A percentile compares a stretch with the other conserved stretches of the same genome.
Evolutionary conservation across 2,329 filamentous ascomycete genomes (phyloP).

Genomic region (Corynespora cassiicola): DNA sequence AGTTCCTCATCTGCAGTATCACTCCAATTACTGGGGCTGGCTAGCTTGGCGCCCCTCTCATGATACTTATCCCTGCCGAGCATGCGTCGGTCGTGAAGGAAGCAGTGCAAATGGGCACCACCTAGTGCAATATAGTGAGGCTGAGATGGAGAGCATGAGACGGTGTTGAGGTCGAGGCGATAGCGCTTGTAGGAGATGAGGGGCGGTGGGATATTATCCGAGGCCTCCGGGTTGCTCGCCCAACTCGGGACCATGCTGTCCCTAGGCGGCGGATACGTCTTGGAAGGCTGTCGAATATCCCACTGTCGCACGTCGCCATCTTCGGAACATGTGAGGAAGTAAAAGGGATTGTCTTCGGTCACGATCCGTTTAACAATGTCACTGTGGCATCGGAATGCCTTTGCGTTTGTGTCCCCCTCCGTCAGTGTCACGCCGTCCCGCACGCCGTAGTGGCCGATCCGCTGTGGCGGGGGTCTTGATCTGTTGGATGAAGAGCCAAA

Average conservation of each 20-base stretch:
- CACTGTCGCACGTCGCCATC: slow-evolving; percentile 74
- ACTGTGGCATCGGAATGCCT: slow-evolving; percentile 68
- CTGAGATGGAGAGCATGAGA: slow-evolving; percentile 71
- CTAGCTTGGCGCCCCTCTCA: slow-evolving; percentile 59
- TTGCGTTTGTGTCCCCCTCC: slow-evolving; percentile 65
- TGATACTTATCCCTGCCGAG: slow-evolving; percentile 63
- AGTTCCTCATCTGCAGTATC: slow-evolving; percentile 61
- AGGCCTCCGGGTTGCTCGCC: slow-evolving; percentile 46
- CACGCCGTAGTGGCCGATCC: slow-evolving; percentile 58
- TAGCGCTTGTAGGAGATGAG: slow-evolving; percentile 72
- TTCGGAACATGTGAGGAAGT: slow-evolving; percentile 74
- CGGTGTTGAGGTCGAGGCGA: slow-evolving; percentile 69
- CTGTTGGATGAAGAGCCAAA: slow-evolving; percentile 50
- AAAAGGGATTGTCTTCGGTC: slow-evolving; percentile 70
- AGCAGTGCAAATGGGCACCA: slow-evolving; percentile 72
- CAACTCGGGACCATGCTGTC: slow-evolving; percentile 29
- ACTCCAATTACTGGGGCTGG: slow-evolving; percentile 49
- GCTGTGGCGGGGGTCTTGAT: slow-evolving; percentile 51
- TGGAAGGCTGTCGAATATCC: slow-evolving; percentile 69
- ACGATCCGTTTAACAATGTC: slow-evolving; percentile 74
- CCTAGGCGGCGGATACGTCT: slow-evolving; percentile 62
- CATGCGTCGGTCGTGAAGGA: slow-evolving; percentile 73
- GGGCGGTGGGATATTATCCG: slow-evolving; percentile 64
- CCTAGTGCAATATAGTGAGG: slow-evolving; percentile 74
- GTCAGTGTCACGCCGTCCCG: slow-evolving; percentile 63